A percentile compares a stretch with the other conserved stretches of the same genome.
Conservation (phyloP, 31 red algal species). For the Odonthalia washingtoniensis region DNA sequence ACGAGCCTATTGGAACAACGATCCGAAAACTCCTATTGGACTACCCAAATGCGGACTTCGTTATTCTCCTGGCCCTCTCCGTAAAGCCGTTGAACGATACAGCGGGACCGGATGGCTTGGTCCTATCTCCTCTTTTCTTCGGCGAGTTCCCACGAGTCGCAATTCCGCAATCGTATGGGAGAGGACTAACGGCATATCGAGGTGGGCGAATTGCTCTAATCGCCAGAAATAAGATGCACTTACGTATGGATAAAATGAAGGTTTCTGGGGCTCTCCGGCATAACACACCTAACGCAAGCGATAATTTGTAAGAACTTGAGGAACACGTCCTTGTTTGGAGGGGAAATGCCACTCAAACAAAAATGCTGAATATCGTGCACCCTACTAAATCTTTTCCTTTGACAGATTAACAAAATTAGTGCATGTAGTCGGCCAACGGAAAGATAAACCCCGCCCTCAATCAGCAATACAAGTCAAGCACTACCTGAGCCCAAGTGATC, state of each 20-base stretch:
- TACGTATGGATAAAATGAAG: conserved; percentile 2
- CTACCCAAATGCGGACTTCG: no score
- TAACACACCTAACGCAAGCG: no score
- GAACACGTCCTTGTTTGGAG: no score
- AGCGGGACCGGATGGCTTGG: conserved; percentile 37
- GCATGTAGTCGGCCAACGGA: neutral
- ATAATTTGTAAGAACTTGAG: no score
- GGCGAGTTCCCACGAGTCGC: conserved; percentile 24
- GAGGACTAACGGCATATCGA: neutral
- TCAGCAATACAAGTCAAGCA: conserved; percentile 37
- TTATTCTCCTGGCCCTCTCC: neutral
- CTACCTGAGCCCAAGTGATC: conserved; percentile 14
- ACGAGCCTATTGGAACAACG: no score
- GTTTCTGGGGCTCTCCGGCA: conserved; percentile 4
- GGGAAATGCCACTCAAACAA: no score
- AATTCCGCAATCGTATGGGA: neutral
- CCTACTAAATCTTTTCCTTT: no score
- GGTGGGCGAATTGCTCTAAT: neutral
- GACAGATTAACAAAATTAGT: no score
- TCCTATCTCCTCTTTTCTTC: conserved; percentile 32
- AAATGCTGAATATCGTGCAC: no score
- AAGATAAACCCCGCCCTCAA: no score
- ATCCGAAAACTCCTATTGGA: no score
- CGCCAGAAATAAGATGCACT: neutral
- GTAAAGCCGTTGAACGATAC: conserved; percentile 46